Percentiles rank a stretch among this genome's conserved stretches.
Conservation (phyloP, 2,329 filamentous ascomycete genomes). For the Penicillium sp. region DNA sequence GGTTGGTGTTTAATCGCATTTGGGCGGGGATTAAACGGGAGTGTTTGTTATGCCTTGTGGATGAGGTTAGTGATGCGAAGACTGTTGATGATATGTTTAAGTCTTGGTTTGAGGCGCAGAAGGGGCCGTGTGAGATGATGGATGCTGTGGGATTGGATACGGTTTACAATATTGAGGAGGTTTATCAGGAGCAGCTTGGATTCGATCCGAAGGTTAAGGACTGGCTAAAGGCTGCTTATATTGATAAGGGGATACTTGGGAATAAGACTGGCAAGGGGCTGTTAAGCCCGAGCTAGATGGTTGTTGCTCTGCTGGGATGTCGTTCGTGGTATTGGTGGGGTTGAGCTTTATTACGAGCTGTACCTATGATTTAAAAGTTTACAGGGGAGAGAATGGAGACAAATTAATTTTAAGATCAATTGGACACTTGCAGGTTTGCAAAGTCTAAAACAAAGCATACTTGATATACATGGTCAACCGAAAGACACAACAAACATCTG, state of each 20-base stretch:
- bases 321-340: too few species aligned
- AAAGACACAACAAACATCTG: too few species aligned
- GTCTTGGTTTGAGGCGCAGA: slow-evolving; percentile 20
- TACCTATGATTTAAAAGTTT: too few species aligned
- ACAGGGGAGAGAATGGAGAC: too few species aligned
- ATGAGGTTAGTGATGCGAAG: too few species aligned
- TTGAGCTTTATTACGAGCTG: too few species aligned
- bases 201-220: slow-evolving; percentile 10
- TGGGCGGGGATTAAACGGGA: too few species aligned
- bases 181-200: slow-evolving; percentile 13
- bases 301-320: too few species aligned
- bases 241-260: slow-evolving; percentile 22
- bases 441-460: background rate
- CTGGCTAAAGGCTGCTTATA: slow-evolving; percentile 20
- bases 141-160: slow-evolving; percentile 25
- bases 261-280: slow-evolving; percentile 16
- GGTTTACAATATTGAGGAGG: slow-evolving; percentile 22
- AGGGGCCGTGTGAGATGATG: slow-evolving; percentile 24
- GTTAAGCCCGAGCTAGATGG: slow-evolving; percentile 4
- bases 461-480: background rate
- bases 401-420: background rate
- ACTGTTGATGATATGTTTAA: slow-evolving; percentile 21
- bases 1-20: too few species aligned
- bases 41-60: too few species aligned
- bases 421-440: background rate